Conservation (phyloP, 2,329 filamentous ascomycete species). For the Phialophora expanda region DNA sequence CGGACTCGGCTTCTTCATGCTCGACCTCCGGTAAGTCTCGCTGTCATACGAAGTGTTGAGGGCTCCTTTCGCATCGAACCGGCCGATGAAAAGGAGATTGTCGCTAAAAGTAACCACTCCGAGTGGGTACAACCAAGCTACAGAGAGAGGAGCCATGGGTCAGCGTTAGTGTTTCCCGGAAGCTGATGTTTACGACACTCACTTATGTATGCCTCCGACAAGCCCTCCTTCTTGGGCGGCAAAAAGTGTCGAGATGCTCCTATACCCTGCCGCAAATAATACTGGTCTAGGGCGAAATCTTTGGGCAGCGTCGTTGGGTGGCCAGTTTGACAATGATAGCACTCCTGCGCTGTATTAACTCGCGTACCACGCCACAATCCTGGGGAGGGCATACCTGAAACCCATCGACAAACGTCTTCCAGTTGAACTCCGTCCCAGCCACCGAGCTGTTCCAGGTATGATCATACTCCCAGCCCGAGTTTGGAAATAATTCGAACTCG, state of each 20-base stretch:
- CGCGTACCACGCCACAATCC: background rate
- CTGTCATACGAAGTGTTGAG: conserved; percentile 35
- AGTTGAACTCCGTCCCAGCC: conserved; percentile 63
- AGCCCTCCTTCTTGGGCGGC: conserved; percentile 32
- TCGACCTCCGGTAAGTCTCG: conserved; percentile 36
- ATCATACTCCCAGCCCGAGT: conserved; percentile 61
- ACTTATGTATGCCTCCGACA: conserved; percentile 34
- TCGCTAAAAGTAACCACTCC: conserved; percentile 35
- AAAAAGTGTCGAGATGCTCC: conserved; percentile 36
- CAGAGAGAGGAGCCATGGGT: background rate
- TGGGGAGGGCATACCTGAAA: conserved; percentile 25
- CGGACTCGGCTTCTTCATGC: conserved; percentile 31
- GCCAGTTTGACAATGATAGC: conserved; percentile 35
- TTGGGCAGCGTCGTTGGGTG: conserved; percentile 36
- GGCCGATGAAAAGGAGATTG: conserved; percentile 36
- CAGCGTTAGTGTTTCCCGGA: background rate
- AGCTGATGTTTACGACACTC: background rate
- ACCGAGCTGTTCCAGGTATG: conserved; percentile 58
- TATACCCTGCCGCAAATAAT: conserved; percentile 33
- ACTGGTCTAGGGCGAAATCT: conserved; percentile 33
- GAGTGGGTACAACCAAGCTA: conserved; percentile 35
- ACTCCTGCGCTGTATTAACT: conserved; percentile 26
- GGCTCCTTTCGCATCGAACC: conserved; percentile 33
- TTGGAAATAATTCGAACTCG: conserved; percentile 55
- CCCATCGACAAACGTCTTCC: conserved; percentile 54